A percentile compares a stretch with the other conserved stretches of the same genome.
Evolutionary conservation across 768 basidiomycete species (phyloP).

Genomic region (Rhodosporidiobolus odoratus): DNA sequence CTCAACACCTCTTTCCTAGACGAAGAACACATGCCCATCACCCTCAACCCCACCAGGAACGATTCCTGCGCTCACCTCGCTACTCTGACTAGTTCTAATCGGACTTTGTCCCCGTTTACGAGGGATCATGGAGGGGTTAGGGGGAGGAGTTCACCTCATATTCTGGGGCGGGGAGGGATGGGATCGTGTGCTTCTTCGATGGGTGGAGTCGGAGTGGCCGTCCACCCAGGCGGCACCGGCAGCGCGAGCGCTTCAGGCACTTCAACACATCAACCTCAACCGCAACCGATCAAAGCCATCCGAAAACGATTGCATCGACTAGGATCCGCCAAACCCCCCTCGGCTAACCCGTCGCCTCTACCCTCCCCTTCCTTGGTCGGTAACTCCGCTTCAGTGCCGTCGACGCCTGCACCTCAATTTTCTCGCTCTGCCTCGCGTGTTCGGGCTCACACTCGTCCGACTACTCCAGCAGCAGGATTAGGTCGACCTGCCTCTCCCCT

Average conservation of each 20-base stretch:
- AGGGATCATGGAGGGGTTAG: constrained; percentile 85
- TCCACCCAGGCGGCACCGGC: background rate
- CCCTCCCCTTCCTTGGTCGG: background rate
- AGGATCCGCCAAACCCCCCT: constrained; percentile 45
- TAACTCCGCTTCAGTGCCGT: background rate
- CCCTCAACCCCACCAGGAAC: constrained; percentile 63
- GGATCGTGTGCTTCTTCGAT: background rate
- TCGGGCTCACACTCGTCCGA: background rate
- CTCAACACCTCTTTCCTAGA: constrained; percentile 24
- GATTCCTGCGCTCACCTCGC: constrained; percentile 78
- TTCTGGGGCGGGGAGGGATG: background rate
- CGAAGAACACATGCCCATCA: constrained; percentile 30
- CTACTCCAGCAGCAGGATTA: background rate
- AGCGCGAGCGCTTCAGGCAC: background rate
- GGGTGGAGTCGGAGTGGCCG: background rate
- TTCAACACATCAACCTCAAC: constrained; percentile 29
- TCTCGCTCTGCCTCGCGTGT: too few relatives aligned
- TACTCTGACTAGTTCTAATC: constrained; percentile 79
- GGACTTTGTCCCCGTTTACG: constrained; percentile 90
- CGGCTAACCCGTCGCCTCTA: background rate
- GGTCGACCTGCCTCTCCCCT: too few relatives aligned
- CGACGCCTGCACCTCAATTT: background rate
- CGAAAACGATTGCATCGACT: constrained; percentile 69
- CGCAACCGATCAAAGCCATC: constrained; percentile 63
- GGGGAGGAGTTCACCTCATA: constrained; percentile 19